Conservation (phyloP, 2,329 filamentous ascomycete genomes). For the Mariannaea elegans region DNA sequence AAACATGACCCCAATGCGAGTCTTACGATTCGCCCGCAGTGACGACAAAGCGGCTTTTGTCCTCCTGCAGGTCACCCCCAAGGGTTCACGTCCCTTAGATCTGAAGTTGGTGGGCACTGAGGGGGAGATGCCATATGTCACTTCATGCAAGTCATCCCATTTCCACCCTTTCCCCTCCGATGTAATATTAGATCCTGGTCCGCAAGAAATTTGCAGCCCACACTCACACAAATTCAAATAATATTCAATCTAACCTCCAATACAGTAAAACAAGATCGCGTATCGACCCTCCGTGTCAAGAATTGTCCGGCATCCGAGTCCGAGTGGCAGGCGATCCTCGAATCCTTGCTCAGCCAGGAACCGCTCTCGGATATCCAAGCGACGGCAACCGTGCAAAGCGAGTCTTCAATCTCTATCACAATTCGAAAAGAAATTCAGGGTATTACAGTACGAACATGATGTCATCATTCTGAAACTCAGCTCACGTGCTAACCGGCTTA, state of each 20-base stretch:
- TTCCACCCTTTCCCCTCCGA: slow-evolving; percentile 17
- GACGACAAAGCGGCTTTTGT: slow-evolving; percentile 63
- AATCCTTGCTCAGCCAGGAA: slow-evolving; percentile 63
- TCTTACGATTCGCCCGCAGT: slow-evolving; percentile 68
- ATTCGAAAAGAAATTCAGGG: slow-evolving; percentile 72
- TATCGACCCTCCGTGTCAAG: slow-evolving; percentile 61
- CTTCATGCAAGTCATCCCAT: slow-evolving; percentile 60
- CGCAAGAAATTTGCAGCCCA: slow-evolving; percentile 26
- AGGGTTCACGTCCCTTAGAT: slow-evolving; percentile 64
- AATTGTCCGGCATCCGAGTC: slow-evolving; percentile 63
- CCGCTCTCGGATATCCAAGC: slow-evolving; percentile 64
- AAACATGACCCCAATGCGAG: slow-evolving; percentile 40
- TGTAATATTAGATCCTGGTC: slow-evolving; percentile 28
- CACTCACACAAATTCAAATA: slow-evolving; percentile 27
- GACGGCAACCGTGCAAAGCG: slow-evolving; percentile 65
- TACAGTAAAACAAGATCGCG: slow-evolving; percentile 65
- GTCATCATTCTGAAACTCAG: slow-evolving; percentile 21
- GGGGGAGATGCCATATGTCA: slow-evolving; percentile 66
- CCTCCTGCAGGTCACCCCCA: slow-evolving; percentile 66
- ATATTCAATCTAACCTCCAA: slow-evolving; percentile 32
- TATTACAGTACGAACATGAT: slow-evolving; percentile 65
- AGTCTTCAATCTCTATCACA: slow-evolving; percentile 64
- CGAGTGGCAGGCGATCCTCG: slow-evolving; percentile 74
- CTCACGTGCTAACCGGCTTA: slow-evolving; percentile 45
- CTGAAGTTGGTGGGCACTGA: slow-evolving; percentile 75